Base-by-base conservation (phyloP, 2,329 filamentous ascomycete species). In the Diaporthe velutina region DNA sequence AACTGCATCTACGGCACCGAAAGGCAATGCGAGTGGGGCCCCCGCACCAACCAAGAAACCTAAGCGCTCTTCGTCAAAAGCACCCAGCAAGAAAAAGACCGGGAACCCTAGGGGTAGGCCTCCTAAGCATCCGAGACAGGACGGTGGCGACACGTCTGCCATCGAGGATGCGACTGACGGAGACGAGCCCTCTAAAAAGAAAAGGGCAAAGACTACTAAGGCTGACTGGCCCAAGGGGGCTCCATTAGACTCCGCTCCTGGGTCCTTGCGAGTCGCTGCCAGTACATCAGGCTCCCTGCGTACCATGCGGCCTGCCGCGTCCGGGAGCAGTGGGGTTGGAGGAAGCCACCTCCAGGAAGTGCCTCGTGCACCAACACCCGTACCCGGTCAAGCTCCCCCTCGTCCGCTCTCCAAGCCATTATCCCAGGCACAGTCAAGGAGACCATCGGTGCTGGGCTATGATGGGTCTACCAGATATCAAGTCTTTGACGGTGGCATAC, bases 201-300 rank as follows among this genome's bases (percentile, higher is more conserved):
- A 98, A 84, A 90, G 96, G 79, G 95, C 93, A 45, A 97, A 95
- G 80, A 90, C 93, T 33, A 95, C 91, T 28, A 93, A 92, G 85
- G 91, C 91, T n/a, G 92, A 92, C 68, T 84, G 79, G 78, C 78
- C 79, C 74, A 60, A 74, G 12, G 76, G 93, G 91, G 78, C 89
- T 76, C 91, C 90, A 30, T 94, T 98, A 79, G 94, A 93, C 70
- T 89, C 90, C 52, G 92, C 92, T 40, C 90, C 92, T 13, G 95
- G 97, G 66, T 97, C 95, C 4, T 87, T 98, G 35, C 91, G 96
- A 66, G 95, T 98, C n/a, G 93, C 94, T 75, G 96, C 96, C 61
- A 98, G 95, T 81, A 98, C 94, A 22, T 93, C 96, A 58, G 95
- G 95, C 55, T 98, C 96, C 7, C 88, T 98, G 74, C 93, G 96